Base-by-base conservation (phyloP, 257 asterid genomes). In the Rubia yunnanensis region DNA sequence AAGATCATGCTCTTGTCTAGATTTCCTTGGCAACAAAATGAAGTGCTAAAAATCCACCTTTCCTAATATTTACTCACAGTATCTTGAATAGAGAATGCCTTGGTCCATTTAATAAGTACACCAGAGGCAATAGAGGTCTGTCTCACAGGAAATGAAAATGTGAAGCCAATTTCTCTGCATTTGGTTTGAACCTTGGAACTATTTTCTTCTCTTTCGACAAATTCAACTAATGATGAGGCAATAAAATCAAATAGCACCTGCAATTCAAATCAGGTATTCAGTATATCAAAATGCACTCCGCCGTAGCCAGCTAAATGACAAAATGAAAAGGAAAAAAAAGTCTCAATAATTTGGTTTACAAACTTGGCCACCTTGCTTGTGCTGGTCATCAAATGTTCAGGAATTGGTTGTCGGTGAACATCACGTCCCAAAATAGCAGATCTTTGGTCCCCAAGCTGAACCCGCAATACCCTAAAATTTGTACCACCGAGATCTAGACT, bases 191-290 rank as follows among this genome's bases (percentile, higher is more conserved):
- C 74, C 52, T 76, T 84, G 1, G 76, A 58, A 36, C 18, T 75
- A 63, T 68, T 67, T 58, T 69, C 90, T 62, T 83, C 94, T 74
- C 68, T 81, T 62, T 77, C 95, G 70, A 78, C 81, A 71, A 88
- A 83, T 34, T 83, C 77, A 77, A 80, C 80, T 39, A 91, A 60
- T 8, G 85, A 72, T 59, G 84, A 70, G 11, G 94, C 96, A 67
- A 88, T 79, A 72, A 82, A 91, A 81, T 88, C 95, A 76, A 91
- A 88, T 17, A 91, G 88, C 69, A 86, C 95, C 98, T 91, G 85
- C 71, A 56, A 64, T 15, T 2, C 63, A 74, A 54, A 54, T 28
- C 36, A 9, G 48, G 63, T 2, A 48, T 56, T 57, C 41, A 52
- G 59, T 49, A 56, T 35, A 63, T 36, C 55, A 62, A 64, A 57